Base-by-base conservation (phyloP, 192 early-diverging fungal species). In the Rhizophagus prolifer region DNA sequence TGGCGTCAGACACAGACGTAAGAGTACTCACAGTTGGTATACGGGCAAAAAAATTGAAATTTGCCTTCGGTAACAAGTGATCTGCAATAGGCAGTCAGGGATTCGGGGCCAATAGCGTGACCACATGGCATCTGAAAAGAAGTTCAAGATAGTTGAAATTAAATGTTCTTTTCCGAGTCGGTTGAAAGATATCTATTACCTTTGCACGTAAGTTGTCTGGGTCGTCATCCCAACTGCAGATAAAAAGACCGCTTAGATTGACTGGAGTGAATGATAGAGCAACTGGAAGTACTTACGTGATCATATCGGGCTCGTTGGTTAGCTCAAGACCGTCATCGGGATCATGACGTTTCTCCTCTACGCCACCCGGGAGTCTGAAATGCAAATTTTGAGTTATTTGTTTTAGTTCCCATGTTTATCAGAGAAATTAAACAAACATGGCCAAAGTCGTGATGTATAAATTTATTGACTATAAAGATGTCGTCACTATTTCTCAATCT, bases 31-130 rank as follows among this genome's bases (percentile, higher is more conserved):
- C 64, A 12, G 19, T 66, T 23, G 36, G 4, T 2, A 66, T 66
- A 66, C 31, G 64, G 64, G 41, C 64, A 66, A 66, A 66, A 66
- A 66, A 66, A 66, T 66, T 66, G 64, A 41, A 66, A 66, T 66
- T 66, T 66, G 64, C 64, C 64, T 38, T 66, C 64, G 31, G 4
- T 66, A 36, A 66, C 64, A 66, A 66, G 64, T 66, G 64, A 66
- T 41, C 64, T 66, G 36, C 64, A 66, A 66, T 23, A 66, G 36
- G 64, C 64, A 38, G 64, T 66, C 30, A 66, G 30, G 64, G 64
- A 66, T 34, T 66, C 34, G 19, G 64, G 64, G 6, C 36, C 36
- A 66, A 66, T 66, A 66, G 64, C 64, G 30, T 66, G 64, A 4
- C 64, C 64, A 41, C 64, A 66, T 34, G 64, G 64, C 64, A 66